A percentile compares a stretch with the other conserved stretches of the same genome.
phyloP scores from a whole-genome alignment of 2,329 filamentous ascomycete genomes.

The Calonectria montana region DNA sequence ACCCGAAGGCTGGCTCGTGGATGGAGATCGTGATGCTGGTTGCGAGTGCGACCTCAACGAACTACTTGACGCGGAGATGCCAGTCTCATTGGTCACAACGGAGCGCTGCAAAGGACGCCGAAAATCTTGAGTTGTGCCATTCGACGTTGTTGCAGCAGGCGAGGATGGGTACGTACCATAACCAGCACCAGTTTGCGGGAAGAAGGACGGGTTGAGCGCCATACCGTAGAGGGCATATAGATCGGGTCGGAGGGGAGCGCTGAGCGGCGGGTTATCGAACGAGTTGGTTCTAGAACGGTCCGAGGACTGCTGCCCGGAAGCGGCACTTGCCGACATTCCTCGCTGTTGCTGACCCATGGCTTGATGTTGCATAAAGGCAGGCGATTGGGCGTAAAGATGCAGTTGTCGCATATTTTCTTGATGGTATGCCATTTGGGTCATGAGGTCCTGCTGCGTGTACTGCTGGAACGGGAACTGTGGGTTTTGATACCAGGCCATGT shows the following conservation, averaged over 20 bases:
- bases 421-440: slow-evolving; percentile 56
- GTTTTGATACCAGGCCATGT: slow-evolving; percentile 62
- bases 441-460: slow-evolving; percentile 52
- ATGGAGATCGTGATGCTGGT: slow-evolving; percentile 64
- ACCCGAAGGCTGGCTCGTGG: slow-evolving; percentile 41
- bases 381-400: slow-evolving; percentile 50
- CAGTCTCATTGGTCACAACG: slow-evolving; percentile 60
- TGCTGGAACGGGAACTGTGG: slow-evolving; percentile 53
- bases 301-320: slow-evolving; percentile 44
- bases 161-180: slow-evolving; percentile 69
- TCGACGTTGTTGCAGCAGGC: slow-evolving; percentile 57
- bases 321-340: slow-evolving; percentile 41
- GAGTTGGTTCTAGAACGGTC: slow-evolving; percentile 71
- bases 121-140: slow-evolving; percentile 60
- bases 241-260: slow-evolving; percentile 68
- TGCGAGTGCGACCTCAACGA: slow-evolving; percentile 75
- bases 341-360: slow-evolving; percentile 49
- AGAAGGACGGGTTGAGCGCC: slow-evolving; percentile 57
- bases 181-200: slow-evolving; percentile 55
- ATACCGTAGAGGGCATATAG: slow-evolving; percentile 63
- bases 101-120: slow-evolving; percentile 69
- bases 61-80: slow-evolving; percentile 60
- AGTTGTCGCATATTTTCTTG: slow-evolving; percentile 51
- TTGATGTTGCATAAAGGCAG: slow-evolving; percentile 51
- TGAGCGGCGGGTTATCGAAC: slow-evolving; percentile 70